Evolutionary conservation across 2,329 filamentous ascomycete species (phyloP), one percentile per base, ranked within the genome.

Genomic region (Xylaria digitata): DNA sequence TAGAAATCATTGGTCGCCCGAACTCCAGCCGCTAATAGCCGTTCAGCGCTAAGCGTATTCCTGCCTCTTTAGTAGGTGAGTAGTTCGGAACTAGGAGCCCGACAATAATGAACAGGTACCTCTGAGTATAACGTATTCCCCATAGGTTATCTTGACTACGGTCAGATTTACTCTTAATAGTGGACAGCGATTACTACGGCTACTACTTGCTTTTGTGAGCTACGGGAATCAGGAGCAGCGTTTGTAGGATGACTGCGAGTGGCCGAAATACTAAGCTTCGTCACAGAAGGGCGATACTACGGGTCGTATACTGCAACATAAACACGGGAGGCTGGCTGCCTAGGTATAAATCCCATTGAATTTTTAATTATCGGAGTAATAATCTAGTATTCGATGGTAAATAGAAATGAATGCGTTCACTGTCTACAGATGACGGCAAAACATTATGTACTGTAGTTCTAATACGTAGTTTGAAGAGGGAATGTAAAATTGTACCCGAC

Each of bases 51-150:
- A 45, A 13, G 15, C 42, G 52, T 57, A 9, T 19, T 32, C 11
- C 21, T 26, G 21, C 26, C 40, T 23, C 30, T 17, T 37, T 11
- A 9, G 26, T 26, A 54, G 50, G 58, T 61, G 56, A 52, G 58
- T 37, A 52, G n/a, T n/a, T 32, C 23, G 19, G 26, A 54, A 37
- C 45, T 15, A 6, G 19, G n/a, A 13, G 19, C 46, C 21, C 13
- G 32, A 37, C n/a, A 15, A 45, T 8, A 30, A 55, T 61, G 21
- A n/a, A 52, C 42, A 60, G 45, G 17, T 46, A 56, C 43, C n/a
- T 56, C 8, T 23, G n/a, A 40, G 23, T 19, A 19, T 54, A 32
- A 43, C 40, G n/a, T 37, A 23, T 9, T 11, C 40, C 21, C 21
- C 34, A 40, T 26, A 32, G 37, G 9, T 11, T 48, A 13, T 42